phyloP scores from a whole-genome alignment of 2,329 filamentous ascomycete species.

The Clarireedia hainanense region DNA sequence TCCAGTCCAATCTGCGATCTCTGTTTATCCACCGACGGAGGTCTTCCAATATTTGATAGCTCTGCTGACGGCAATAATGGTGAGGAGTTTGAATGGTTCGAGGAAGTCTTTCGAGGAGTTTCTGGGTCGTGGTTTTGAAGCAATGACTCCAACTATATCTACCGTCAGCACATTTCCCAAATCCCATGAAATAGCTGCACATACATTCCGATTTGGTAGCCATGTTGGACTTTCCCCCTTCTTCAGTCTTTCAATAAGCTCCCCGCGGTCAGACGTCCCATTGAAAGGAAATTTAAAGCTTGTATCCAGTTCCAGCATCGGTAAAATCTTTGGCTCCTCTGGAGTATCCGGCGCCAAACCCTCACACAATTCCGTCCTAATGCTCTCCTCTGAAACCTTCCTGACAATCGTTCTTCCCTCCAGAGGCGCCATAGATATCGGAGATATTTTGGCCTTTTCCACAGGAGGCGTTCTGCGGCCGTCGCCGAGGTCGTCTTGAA shows the following conservation, averaged over 20 bases:
- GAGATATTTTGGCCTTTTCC: slow-evolving; percentile 16
- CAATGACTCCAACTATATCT: slow-evolving; percentile 23
- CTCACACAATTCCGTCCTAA: slow-evolving; percentile 53
- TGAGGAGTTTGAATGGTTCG: slow-evolving; percentile 17
- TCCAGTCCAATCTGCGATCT: slow-evolving; percentile 47
- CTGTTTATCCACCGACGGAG: slow-evolving; percentile 33
- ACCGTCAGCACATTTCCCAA: slow-evolving; percentile 6
- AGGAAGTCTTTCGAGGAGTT: slow-evolving; percentile 18
- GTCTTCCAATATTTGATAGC: slow-evolving; percentile 24
- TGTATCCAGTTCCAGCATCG: slow-evolving; percentile 12
- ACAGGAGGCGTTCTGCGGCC: slow-evolving; percentile 15
- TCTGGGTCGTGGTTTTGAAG: slow-evolving; percentile 21
- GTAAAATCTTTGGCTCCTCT: slow-evolving; percentile 10
- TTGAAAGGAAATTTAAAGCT: slow-evolving; percentile 14
- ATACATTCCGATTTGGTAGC: slow-evolving; percentile 57
- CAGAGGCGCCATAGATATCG: slow-evolving; percentile 18
- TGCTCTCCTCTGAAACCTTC: slow-evolving; percentile 50
- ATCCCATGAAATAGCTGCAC: slow-evolving; percentile 14
- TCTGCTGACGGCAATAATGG: slow-evolving; percentile 31
- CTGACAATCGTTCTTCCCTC: slow-evolving; percentile 24
- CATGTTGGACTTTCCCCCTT: slow-evolving; percentile 68
- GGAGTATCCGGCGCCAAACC: slow-evolving; percentile 37
- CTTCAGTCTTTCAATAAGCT: slow-evolving; percentile 81
- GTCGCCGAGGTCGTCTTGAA: slow-evolving; percentile 42
- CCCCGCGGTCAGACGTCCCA: slow-evolving; percentile 52